Conservation (phyloP, 129 eudicot species). For the Flaveria robusta region DNA sequence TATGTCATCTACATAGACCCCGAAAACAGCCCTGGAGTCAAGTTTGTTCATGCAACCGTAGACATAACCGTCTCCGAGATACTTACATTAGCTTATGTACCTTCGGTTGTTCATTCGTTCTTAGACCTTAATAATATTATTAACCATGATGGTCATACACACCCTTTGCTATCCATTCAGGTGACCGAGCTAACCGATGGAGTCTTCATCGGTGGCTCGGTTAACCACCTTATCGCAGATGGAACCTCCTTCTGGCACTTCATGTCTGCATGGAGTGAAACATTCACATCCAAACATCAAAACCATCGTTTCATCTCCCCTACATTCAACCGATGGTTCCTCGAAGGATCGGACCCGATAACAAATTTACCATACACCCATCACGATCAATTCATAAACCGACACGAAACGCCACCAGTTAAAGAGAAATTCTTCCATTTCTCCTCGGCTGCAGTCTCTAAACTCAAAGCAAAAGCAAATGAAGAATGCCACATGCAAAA, state of each 20-base stretch:
- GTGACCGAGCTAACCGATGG: slow-evolving; percentile 60
- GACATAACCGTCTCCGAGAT: slow-evolving; percentile 39
- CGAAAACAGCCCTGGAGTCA: slow-evolving; percentile 46
- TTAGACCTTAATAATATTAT: slow-evolving; percentile 38
- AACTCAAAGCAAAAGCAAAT: slow-evolving; percentile 53
- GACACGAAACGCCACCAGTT: neutral
- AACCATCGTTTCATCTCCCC: slow-evolving; percentile 22
- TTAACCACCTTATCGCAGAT: slow-evolving; percentile 50
- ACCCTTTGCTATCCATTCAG: slow-evolving; percentile 49
- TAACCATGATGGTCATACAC: slow-evolving; percentile 39
- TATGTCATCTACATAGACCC: slow-evolving; percentile 42
- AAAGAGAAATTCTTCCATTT: slow-evolving; percentile 45
- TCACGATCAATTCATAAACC: slow-evolving; percentile 11
- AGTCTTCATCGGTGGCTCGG: slow-evolving; percentile 46
- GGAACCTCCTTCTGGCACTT: slow-evolving; percentile 61
- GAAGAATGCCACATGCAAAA: slow-evolving; percentile 24
- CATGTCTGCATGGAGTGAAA: slow-evolving; percentile 54
- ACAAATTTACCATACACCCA: slow-evolving; percentile 16
- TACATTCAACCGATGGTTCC: slow-evolving; percentile 25
- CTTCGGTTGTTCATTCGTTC: slow-evolving; percentile 44
- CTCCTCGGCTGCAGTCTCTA: slow-evolving; percentile 20
- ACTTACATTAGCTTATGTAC: slow-evolving; percentile 36
- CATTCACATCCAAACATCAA: neutral
- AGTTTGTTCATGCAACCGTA: slow-evolving; percentile 40
- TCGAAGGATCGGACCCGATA: slow-evolving; percentile 25